Evolutionary conservation across 768 basidiomycete species (phyloP).

Genomic region (Daedalea quercina): DNA sequence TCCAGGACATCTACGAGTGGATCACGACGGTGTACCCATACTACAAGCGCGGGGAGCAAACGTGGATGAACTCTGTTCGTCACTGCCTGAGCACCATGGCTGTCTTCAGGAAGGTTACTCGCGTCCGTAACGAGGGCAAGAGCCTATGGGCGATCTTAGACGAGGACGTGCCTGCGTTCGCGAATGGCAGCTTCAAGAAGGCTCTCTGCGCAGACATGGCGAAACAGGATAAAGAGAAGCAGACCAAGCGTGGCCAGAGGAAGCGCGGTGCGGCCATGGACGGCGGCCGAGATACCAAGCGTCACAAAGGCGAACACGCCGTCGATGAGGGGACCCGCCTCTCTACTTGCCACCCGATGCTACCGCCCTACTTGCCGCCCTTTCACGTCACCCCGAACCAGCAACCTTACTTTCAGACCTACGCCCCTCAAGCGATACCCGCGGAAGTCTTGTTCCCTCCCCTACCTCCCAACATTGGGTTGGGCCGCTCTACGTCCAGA

Average conservation of each 20-base stretch:
- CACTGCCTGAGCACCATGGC: slow-evolving; percentile 92
- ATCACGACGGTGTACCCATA: slow-evolving; percentile 91
- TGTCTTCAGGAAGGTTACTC: slow-evolving; percentile 79
- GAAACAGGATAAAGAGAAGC: slow-evolving; percentile 25
- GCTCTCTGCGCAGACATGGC: slow-evolving; percentile 37
- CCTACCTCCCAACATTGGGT: slow-evolving; percentile 46
- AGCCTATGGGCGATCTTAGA: slow-evolving; percentile 87
- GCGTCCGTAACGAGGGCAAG: slow-evolving; percentile 72
- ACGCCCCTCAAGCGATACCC: slow-evolving; percentile 41
- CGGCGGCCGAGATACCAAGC: slow-evolving; percentile 23
- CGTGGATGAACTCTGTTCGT: slow-evolving; percentile 98
- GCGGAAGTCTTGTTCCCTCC: slow-evolving; percentile 73
- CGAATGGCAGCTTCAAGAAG: slow-evolving; percentile 76
- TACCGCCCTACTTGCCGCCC: slow-evolving; percentile 23
- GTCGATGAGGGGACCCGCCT: slow-evolving; percentile 11
- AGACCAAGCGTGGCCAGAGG: slow-evolving; percentile 25
- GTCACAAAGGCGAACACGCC: slow-evolving; percentile 19
- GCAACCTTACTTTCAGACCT: slow-evolving; percentile 68
- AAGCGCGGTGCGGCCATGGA: slow-evolving; percentile 28
- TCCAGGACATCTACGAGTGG: slow-evolving; percentile 96
- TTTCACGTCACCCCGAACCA: slow-evolving; percentile 46
- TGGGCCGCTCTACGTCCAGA: slow-evolving; percentile 23
- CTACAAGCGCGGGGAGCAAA: slow-evolving; percentile 88
- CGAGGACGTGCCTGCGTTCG: slow-evolving; percentile 77
- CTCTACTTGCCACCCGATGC: slow-evolving; percentile 16